A percentile compares a stretch with the other conserved stretches of the same genome.
These are phyloP conservation scores for Apocynum venetum DNA, from an alignment of 257 asterid genomes.

Conservation along the genomic window DNA sequence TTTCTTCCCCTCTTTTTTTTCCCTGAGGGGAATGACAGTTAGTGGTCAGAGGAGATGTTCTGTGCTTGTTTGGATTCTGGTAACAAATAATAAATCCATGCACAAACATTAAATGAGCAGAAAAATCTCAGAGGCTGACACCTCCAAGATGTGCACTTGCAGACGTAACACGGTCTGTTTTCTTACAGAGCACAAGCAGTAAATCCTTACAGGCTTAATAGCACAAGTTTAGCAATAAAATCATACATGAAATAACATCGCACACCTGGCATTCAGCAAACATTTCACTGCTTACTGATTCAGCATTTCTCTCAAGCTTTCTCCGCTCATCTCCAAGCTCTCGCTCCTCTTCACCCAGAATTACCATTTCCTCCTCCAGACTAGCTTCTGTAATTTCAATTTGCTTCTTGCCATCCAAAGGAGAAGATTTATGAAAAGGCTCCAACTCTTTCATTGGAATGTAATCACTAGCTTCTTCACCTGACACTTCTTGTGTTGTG, in stretches of 20 bases:
- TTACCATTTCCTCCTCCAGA: conserved; percentile 61
- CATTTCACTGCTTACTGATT: conserved; percentile 85
- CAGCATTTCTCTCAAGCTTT: conserved; percentile 85
- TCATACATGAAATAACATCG: not conserved
- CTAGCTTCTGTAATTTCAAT: conserved; percentile 36
- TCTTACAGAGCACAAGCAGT: not conserved
- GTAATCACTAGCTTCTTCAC: conserved; percentile 26
- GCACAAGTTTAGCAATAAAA: not conserved
- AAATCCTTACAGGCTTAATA: not conserved
- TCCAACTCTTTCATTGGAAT: conserved; percentile 27
- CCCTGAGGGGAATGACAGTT: no score
- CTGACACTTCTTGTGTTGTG: conserved; percentile 22
- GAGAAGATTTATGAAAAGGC: conserved; percentile 15
- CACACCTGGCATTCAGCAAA: conserved; percentile 93
- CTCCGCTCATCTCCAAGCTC: conserved; percentile 71
- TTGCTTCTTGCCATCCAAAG: conserved; percentile 29
- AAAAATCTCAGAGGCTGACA: not conserved
- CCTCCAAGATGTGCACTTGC: not conserved
- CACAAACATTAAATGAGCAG: not conserved
- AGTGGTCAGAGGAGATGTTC: no score
- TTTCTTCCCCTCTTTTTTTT: no score
- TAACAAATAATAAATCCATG: no score
- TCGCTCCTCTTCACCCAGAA: conserved; percentile 58
- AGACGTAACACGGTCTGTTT: not conserved
- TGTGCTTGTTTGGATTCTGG: no score